phyloP scores from a whole-genome alignment of 108 stramenopile genomes.

The Cylindrotheca closterium region DNA sequence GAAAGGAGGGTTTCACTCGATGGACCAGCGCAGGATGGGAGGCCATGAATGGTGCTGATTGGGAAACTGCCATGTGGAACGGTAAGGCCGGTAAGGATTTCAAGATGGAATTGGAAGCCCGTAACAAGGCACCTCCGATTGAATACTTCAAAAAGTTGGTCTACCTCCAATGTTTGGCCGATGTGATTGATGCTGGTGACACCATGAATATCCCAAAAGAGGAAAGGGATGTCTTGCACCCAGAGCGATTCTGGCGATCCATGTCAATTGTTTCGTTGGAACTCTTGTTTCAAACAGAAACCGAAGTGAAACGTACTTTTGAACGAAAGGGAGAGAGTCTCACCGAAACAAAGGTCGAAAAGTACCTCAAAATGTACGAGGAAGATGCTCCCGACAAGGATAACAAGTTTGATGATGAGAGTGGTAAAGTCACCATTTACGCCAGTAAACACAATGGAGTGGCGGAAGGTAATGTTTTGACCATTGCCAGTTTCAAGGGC shows the following conservation, averaged over 20 bases:
- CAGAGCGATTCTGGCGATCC: slow-evolving; percentile 31
- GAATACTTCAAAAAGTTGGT: slow-evolving; percentile 33
- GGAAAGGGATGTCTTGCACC: slow-evolving; percentile 29
- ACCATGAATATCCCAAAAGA: slow-evolving; percentile 22
- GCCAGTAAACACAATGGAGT: slow-evolving; percentile 21
- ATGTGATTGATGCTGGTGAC: slow-evolving; percentile 32
- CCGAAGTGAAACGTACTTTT: slow-evolving; percentile 22
- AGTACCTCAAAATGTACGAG: slow-evolving; percentile 28
- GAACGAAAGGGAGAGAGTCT: slow-evolving; percentile 17
- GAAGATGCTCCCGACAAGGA: slow-evolving; percentile 15
- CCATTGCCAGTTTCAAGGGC: slow-evolving; percentile 34
- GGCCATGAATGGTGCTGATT: slow-evolving; percentile 30
- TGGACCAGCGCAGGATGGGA: slow-evolving; percentile 59
- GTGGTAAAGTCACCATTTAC: slow-evolving; percentile 19
- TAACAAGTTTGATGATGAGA: slow-evolving; percentile 3
- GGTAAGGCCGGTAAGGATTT: slow-evolving; percentile 37
- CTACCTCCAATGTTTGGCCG: slow-evolving; percentile 25
- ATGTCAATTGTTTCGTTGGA: slow-evolving; percentile 27
- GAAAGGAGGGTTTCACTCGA: slow-evolving; percentile 36
- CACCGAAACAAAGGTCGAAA: slow-evolving; percentile 24
- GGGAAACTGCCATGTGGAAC: slow-evolving; percentile 28
- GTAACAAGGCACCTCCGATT: slow-evolving; percentile 23
- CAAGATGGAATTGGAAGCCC: slow-evolving; percentile 29
- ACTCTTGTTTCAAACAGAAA: slow-evolving; percentile 24
- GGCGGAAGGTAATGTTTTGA: slow-evolving; percentile 16